Evolutionary conservation across 2,329 filamentous ascomycete genomes (phyloP).

Genomic region (Akanthomyces lecanii): DNA sequence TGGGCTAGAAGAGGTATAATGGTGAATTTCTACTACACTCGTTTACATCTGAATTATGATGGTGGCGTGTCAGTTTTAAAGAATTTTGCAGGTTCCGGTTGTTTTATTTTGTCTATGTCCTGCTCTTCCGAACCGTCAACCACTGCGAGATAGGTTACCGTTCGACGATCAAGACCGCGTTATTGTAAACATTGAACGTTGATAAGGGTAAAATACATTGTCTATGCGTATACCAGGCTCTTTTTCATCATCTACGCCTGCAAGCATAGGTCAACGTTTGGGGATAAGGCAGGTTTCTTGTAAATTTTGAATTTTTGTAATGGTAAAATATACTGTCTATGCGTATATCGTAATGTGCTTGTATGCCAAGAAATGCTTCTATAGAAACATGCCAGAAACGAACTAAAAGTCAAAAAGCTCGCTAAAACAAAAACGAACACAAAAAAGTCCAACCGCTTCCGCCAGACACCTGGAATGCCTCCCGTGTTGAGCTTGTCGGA

Average conservation of each 20-base stretch:
- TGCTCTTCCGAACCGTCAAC: too few relatives aligned
- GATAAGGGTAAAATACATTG: too few relatives aligned
- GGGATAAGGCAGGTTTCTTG: neutral
- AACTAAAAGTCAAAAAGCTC: constrained; percentile 4
- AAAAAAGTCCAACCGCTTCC: neutral
- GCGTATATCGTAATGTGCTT: neutral
- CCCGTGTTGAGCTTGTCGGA: neutral
- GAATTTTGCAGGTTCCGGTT: too few relatives aligned
- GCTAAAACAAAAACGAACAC: neutral
- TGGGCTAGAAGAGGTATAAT: neutral
- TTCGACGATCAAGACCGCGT: too few relatives aligned
- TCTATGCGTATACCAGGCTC: too few relatives aligned
- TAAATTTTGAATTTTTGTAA: neutral
- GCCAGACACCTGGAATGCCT: neutral
- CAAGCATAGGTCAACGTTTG: neutral
- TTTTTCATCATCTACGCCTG: neutral
- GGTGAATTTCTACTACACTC: too few relatives aligned
- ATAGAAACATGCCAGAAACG: neutral
- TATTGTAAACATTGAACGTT: too few relatives aligned
- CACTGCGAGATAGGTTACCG: too few relatives aligned
- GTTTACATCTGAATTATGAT: too few relatives aligned
- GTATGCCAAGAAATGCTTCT: neutral
- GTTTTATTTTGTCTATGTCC: too few relatives aligned
- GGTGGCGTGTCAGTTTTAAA: too few relatives aligned
- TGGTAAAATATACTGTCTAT: constrained; percentile 15